phyloP scores from a whole-genome alignment of 768 basidiomycete species.

The Mycena alexandri region DNA sequence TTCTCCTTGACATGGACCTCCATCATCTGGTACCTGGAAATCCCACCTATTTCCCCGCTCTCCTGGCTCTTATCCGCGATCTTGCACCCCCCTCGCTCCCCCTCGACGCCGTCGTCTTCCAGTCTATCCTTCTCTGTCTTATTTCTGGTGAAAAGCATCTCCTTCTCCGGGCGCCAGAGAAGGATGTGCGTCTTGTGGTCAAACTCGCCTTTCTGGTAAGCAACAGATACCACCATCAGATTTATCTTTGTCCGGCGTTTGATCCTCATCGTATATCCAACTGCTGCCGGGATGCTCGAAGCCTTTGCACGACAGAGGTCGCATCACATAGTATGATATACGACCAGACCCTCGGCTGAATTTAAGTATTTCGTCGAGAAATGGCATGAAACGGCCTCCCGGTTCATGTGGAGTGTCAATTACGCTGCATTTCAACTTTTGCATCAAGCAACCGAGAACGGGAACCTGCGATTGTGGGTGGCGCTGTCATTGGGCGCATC shows the following conservation, averaged over 20 bases:
- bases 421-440: not conserved
- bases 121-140: conserved; percentile 75
- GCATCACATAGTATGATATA: too few species aligned
- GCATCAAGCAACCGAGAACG: conserved; percentile 36
- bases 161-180: conserved; percentile 73
- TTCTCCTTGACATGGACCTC: conserved; percentile 23
- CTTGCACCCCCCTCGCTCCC: conserved; percentile 58
- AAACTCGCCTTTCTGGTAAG: conserved; percentile 72
- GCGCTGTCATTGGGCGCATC: conserved; percentile 25
- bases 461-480: conserved; percentile 12
- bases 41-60: conserved; percentile 61
- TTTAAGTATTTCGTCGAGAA: too few species aligned
- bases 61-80: conserved; percentile 62
- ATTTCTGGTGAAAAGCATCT: conserved; percentile 73
- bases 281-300: not conserved
- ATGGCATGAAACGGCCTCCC: too few species aligned
- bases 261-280: not conserved
- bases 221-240: conserved; percentile 31
- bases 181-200: conserved; percentile 71
- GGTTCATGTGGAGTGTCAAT: conserved; percentile 4
- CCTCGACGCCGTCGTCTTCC: conserved; percentile 72
- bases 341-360: not conserved
- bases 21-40: conserved; percentile 55
- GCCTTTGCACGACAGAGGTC: too few species aligned
- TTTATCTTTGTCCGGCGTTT: conserved; percentile 1